Percentiles rank a stretch among this genome's conserved stretches.
phyloP scores from a whole-genome alignment of 768 basidiomycete species.

The Symmetrospora coprosmae region DNA sequence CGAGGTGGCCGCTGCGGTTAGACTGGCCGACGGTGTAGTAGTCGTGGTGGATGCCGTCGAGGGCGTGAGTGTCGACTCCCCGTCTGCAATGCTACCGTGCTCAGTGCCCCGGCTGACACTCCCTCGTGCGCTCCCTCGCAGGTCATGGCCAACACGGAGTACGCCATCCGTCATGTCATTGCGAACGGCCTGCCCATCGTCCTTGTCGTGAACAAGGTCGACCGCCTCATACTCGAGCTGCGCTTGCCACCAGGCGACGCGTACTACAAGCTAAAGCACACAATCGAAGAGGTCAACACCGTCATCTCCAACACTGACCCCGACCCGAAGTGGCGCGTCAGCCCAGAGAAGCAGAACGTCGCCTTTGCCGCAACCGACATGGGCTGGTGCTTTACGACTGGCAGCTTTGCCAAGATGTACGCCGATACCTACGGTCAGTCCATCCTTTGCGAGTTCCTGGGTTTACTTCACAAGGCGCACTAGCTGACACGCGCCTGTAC shows the following conservation, averaged over 20 bases:
- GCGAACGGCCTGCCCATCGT: constrained; percentile 51
- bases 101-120: not conserved
- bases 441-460: not conserved
- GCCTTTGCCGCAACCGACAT: constrained; percentile 94
- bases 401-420: constrained; percentile 92
- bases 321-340: constrained; percentile 70
- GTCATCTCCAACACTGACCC: constrained; percentile 91
- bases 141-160: constrained; percentile 88
- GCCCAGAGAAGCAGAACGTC: constrained; percentile 90
- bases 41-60: constrained; percentile 97
- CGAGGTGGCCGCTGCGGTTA: constrained; percentile 75
- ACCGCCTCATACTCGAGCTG: constrained; percentile 87
- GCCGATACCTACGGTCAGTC: constrained; percentile 70
- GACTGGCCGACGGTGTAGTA: constrained; percentile 77
- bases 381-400: constrained; percentile 92
- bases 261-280: constrained; percentile 97
- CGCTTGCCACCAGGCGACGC: constrained; percentile 90
- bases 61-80: constrained; percentile 50
- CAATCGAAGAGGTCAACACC: constrained; percentile 94
- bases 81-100: not conserved
- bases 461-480: not conserved
- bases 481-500: not conserved
- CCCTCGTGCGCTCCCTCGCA: constrained; percentile 35
- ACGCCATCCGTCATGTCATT: constrained; percentile 70
- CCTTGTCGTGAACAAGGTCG: constrained; percentile 92